Percentiles rank a stretch among this genome's conserved stretches.
Evolutionary conservation across 495 filamentous ascomycete species (phyloP).

Genomic region (Podospora fimiseda): DNA sequence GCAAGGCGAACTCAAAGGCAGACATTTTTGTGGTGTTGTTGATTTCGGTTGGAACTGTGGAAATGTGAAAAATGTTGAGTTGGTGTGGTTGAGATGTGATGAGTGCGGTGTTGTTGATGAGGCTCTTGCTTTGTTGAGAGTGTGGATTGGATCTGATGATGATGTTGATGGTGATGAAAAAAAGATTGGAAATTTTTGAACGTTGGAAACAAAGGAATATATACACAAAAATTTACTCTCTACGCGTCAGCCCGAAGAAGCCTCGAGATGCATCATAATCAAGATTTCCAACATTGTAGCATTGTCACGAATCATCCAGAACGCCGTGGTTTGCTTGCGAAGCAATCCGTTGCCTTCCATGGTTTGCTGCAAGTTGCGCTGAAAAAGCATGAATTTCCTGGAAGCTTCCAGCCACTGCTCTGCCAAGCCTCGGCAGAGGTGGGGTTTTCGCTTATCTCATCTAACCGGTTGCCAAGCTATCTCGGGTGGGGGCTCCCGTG

Average conservation of each 20-base stretch:
- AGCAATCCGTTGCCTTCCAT: neutral
- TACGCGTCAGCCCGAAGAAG: neutral
- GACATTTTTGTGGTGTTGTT: constrained; percentile 43
- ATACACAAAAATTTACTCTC: constrained; percentile 1
- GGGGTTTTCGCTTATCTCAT: neutral
- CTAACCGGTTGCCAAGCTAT: no score
- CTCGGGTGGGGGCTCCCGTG: no score
- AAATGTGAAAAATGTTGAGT: neutral
- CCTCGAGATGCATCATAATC: neutral
- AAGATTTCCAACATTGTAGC: neutral
- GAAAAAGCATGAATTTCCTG: neutral
- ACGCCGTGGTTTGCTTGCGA: constrained; percentile 7
- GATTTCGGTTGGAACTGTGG: constrained; percentile 26
- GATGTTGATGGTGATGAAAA: constrained; percentile 3
- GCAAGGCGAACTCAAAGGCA: constrained; percentile 41
- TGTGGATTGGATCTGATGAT: constrained; percentile 3
- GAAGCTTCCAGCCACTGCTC: constrained; percentile 4
- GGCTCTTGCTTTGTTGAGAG: neutral
- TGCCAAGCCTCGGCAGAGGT: neutral
- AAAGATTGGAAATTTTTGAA: constrained; percentile 2
- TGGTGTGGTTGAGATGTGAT: constrained; percentile 1
- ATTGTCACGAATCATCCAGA: constrained; percentile 7
- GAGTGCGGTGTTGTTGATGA: neutral
- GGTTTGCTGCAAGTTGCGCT: neutral
- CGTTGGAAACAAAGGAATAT: constrained; percentile 1